Percentiles rank a stretch among this genome's conserved stretches.
Conservation (phyloP, 371 early-diverging fungal genomes). For the Mortierella sp. region DNA sequence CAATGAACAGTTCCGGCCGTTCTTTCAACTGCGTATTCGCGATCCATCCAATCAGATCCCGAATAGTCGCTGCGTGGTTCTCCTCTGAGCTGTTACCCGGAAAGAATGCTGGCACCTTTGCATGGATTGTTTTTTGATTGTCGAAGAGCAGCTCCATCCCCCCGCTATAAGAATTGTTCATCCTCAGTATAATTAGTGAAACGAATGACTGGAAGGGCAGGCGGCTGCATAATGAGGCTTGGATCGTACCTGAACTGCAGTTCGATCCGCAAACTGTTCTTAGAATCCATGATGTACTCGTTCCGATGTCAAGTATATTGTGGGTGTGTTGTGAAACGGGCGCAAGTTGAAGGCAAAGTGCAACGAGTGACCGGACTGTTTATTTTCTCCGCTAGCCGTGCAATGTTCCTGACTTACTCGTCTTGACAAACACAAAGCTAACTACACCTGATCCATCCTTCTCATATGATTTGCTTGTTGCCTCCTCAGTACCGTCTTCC, state of each 20-base stretch:
- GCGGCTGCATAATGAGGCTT: neutral
- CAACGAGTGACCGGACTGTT: neutral
- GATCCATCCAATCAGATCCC: constrained; percentile 80
- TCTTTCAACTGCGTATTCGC: constrained; percentile 79
- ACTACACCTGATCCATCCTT: neutral
- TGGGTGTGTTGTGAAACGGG: too few species aligned
- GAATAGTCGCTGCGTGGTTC: constrained; percentile 65
- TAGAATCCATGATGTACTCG: constrained; percentile 1
- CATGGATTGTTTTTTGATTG: constrained; percentile 69
- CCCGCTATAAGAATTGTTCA: constrained; percentile 67
- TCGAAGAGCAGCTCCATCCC: constrained; percentile 95
- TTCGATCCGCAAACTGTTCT: constrained; percentile 34
- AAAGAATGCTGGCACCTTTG: constrained; percentile 64
- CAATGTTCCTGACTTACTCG: neutral
- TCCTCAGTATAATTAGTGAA: constrained; percentile 5
- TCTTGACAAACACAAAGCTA: constrained; percentile 6
- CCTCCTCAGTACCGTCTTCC: constrained; percentile 76
- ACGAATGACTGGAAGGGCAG: neutral
- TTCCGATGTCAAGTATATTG: neutral
- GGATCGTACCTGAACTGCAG: constrained; percentile 55
- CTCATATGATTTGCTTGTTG: neutral
- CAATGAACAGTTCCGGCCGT: constrained; percentile 88
- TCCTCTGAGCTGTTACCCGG: constrained; percentile 13
- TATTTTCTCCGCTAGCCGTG: neutral
- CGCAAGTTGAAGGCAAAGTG: neutral